Conservation (phyloP, 2,329 filamentous ascomycete genomes). For the Aureobasidium sp. region DNA sequence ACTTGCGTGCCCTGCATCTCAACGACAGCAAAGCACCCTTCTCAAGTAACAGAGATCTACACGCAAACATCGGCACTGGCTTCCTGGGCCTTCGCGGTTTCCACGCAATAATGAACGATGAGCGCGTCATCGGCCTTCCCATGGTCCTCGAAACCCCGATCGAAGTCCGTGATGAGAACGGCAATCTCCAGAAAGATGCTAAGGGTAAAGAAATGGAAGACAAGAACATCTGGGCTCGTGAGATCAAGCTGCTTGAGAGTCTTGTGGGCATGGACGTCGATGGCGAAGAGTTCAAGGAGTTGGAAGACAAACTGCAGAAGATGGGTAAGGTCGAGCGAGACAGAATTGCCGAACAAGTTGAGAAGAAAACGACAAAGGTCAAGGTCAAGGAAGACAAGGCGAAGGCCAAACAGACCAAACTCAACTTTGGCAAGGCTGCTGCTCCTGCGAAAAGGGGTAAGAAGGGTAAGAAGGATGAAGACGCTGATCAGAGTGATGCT, state of each 20-base stretch:
- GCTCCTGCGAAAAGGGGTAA: constrained; percentile 61
- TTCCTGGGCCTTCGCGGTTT: constrained; percentile 88
- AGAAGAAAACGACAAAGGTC: constrained; percentile 54
- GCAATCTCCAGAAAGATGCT: constrained; percentile 41
- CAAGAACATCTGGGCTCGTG: constrained; percentile 76
- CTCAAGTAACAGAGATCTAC: constrained; percentile 72
- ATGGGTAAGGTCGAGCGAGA: constrained; percentile 63
- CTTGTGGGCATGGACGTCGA: constrained; percentile 77
- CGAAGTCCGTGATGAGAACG: constrained; percentile 57
- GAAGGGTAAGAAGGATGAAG: constrained; percentile 16
- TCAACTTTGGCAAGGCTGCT: constrained; percentile 68
- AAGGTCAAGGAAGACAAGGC: constrained; percentile 23
- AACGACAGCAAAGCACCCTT: constrained; percentile 95
- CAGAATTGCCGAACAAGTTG: constrained; percentile 69
- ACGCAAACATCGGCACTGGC: constrained; percentile 93
- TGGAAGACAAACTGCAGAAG: constrained; percentile 58
- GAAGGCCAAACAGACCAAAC: constrained; percentile 61
- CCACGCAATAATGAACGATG: constrained; percentile 81
- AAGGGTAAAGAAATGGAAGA: constrained; percentile 57
- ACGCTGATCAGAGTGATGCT: constrained; percentile 8
- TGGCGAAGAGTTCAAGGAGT: constrained; percentile 58
- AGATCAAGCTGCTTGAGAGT: constrained; percentile 89
- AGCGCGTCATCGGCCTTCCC: constrained; percentile 66
- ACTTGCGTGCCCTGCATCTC: constrained; percentile 78
- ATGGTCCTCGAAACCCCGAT: constrained; percentile 97